phyloP scores from a whole-genome alignment of 139 green algal genomes.

The Coelastrella sp. region DNA sequence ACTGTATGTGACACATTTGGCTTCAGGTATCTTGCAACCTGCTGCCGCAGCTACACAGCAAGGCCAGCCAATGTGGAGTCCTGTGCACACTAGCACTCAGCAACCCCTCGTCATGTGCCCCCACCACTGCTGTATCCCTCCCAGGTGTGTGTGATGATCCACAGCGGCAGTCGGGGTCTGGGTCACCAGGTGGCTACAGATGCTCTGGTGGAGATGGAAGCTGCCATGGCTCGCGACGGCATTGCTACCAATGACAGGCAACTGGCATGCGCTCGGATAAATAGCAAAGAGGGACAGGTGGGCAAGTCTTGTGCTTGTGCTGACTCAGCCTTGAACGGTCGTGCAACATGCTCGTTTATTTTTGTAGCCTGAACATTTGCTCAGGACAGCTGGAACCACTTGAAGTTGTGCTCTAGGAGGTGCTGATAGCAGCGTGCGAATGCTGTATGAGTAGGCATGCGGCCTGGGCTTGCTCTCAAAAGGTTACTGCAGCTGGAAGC shows the following conservation, averaged over 20 bases:
- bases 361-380: too few relatives aligned
- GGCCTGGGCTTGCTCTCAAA: neutral
- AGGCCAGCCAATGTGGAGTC: too few relatives aligned
- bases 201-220: conserved; percentile 88
- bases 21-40: too few relatives aligned
- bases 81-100: neutral
- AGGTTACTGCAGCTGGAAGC: neutral
- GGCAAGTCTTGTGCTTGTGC: too few relatives aligned
- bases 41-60: too few relatives aligned
- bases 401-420: too few relatives aligned
- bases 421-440: too few relatives aligned
- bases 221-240: conserved; percentile 84
- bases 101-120: neutral
- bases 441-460: too few relatives aligned
- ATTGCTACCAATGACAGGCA: conserved; percentile 89
- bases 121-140: too few relatives aligned
- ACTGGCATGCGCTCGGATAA: conserved; percentile 90
- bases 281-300: conserved; percentile 67
- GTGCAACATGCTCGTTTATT: neutral
- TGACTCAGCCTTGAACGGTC: too few relatives aligned
- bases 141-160: conserved; percentile 91
- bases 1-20: too few relatives aligned
- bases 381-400: too few relatives aligned
- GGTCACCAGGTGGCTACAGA: conserved; percentile 89
- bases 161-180: conserved; percentile 86